A percentile compares a stretch with the other conserved stretches of the same genome.
Conservation (phyloP, 1,284 basidiomycete genomes). For the Peniophora sp. region DNA sequence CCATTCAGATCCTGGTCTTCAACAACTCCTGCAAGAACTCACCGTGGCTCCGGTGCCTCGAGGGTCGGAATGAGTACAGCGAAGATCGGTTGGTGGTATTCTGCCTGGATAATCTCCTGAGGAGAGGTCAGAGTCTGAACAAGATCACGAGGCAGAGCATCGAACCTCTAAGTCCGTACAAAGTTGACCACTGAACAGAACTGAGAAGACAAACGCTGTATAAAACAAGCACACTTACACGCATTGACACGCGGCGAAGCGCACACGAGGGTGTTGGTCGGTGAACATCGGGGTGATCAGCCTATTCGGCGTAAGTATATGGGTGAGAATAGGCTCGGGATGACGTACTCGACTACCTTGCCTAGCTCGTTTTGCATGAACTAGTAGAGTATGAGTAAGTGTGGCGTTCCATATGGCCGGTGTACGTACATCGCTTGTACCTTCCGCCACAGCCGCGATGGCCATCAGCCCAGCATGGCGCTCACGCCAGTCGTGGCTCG, state of each 20-base stretch:
- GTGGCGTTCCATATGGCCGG: neutral
- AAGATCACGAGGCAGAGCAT: neutral
- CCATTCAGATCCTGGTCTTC: neutral
- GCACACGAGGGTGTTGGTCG: slow-evolving; percentile 74
- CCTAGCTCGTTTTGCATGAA: slow-evolving; percentile 72
- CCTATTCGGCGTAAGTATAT: slow-evolving; percentile 26
- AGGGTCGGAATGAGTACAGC: slow-evolving; percentile 64
- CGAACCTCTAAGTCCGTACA: slow-evolving; percentile 76
- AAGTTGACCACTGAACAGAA: slow-evolving; percentile 56
- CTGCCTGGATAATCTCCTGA: slow-evolving; percentile 69
- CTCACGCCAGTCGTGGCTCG: slow-evolving; percentile 72
- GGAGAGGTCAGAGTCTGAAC: neutral
- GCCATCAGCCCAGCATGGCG: slow-evolving; percentile 79
- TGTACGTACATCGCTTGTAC: slow-evolving; percentile 49
- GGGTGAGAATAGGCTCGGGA: slow-evolving; percentile 4
- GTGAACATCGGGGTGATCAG: slow-evolving; percentile 69
- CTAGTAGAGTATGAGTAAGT: slow-evolving; percentile 22
- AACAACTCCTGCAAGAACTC: slow-evolving; percentile 9
- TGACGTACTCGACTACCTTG: slow-evolving; percentile 60
- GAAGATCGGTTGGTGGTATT: slow-evolving; percentile 62
- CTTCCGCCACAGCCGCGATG: slow-evolving; percentile 71
- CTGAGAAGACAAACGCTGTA: neutral
- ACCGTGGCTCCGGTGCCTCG: slow-evolving; percentile 72
- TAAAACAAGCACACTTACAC: slow-evolving; percentile 40
- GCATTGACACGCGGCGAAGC: slow-evolving; percentile 83